Evolutionary conservation across 1,284 basidiomycete species (phyloP).

Genomic region (Heterobasidion irregulare): DNA sequence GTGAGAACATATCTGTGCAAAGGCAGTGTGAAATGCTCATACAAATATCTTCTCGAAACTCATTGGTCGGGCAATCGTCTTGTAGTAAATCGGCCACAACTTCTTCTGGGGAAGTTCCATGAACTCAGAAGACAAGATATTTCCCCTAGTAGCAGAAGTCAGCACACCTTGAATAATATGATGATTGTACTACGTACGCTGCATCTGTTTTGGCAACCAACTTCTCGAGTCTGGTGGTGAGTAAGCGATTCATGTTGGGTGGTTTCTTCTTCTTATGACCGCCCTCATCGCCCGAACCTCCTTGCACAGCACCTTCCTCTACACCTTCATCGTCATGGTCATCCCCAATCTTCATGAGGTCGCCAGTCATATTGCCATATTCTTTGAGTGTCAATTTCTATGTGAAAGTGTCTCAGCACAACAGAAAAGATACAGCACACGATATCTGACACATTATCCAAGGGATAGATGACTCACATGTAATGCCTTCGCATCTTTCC

Average conservation of each 20-base stretch:
- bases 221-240: slow-evolving; percentile 62
- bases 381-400: slow-evolving; percentile 66
- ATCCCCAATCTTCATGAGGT: slow-evolving; percentile 32
- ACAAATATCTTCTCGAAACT: slow-evolving; percentile 78
- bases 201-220: slow-evolving; percentile 62
- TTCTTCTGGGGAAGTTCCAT: slow-evolving; percentile 77
- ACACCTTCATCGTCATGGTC: slow-evolving; percentile 20
- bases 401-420: background rate
- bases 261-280: slow-evolving; percentile 48
- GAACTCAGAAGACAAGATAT: slow-evolving; percentile 68
- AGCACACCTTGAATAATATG: background rate
- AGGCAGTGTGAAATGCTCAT: slow-evolving; percentile 19
- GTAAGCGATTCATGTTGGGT: slow-evolving; percentile 51
- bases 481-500: slow-evolving; percentile 70
- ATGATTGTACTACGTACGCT: slow-evolving; percentile 30
- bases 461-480: slow-evolving; percentile 28
- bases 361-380: slow-evolving; percentile 48
- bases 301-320: slow-evolving; percentile 21
- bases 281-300: slow-evolving; percentile 29
- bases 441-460: background rate
- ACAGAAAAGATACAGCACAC: background rate
- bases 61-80: slow-evolving; percentile 75
- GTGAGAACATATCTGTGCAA: slow-evolving; percentile 6
- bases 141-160: slow-evolving; percentile 37
- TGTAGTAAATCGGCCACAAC: slow-evolving; percentile 81